phyloP scores from a whole-genome alignment of 1,284 basidiomycete species.

The Cystobasidiaceae sp. region DNA sequence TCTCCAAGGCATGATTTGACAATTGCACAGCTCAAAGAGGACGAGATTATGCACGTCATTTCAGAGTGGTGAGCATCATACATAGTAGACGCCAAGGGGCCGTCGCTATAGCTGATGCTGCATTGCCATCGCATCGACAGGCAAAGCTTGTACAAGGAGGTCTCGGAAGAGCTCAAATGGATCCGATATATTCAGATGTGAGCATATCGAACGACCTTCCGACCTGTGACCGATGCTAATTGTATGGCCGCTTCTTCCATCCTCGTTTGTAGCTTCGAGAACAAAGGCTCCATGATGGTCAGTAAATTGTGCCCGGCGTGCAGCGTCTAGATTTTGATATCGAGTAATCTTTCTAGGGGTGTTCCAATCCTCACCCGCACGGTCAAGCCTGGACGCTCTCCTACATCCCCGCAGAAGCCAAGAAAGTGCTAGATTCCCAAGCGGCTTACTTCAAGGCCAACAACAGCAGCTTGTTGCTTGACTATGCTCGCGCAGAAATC shows the following conservation, averaged over 20 bases:
- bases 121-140: no score
- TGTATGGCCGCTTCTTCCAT: not conserved
- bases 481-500: slow-evolving; percentile 74
- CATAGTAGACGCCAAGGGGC: no score
- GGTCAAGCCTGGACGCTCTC: slow-evolving; percentile 66
- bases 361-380: slow-evolving; percentile 92
- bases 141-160: slow-evolving; percentile 49
- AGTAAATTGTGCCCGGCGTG: no score
- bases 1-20: slow-evolving; percentile 88
- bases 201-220: not conserved
- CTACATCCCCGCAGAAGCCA: slow-evolving; percentile 56
- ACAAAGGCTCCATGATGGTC: slow-evolving; percentile 93
- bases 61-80: slow-evolving; percentile 62
- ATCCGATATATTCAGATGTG: slow-evolving; percentile 81
- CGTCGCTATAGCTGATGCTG: no score
- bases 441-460: slow-evolving; percentile 51
- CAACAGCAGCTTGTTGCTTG: slow-evolving; percentile 61
- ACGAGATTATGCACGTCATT: slow-evolving; percentile 66
- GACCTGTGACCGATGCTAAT: not conserved
- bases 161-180: slow-evolving; percentile 54
- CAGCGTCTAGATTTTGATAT: no score
- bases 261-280: slow-evolving; percentile 54
- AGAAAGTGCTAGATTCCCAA: slow-evolving; percentile 49
- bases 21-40: slow-evolving; percentile 62
- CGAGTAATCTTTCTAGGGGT: no score